Evolutionary conservation across 306 rosid species (phyloP).

Genomic region (Corylus heterophylla): DNA sequence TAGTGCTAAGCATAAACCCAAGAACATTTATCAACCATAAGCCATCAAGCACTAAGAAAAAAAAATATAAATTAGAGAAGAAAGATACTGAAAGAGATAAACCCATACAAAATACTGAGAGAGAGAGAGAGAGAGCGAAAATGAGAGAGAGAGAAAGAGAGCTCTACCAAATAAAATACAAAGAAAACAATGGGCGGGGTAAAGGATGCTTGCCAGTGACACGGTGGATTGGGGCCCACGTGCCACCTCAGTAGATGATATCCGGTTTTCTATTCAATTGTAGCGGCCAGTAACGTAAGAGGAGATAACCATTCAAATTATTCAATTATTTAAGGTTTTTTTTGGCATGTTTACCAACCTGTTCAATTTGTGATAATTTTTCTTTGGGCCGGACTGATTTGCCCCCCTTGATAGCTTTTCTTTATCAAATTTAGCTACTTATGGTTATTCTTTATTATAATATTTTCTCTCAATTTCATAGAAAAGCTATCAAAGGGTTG

Average conservation of each 20-base stretch:
- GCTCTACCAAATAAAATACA: neutral
- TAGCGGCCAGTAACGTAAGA: no score
- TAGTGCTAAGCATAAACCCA: neutral
- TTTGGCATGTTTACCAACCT: no score
- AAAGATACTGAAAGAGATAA: neutral
- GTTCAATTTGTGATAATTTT: no score
- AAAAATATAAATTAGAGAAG: neutral
- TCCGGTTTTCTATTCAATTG: no score
- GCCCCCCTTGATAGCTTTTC: no score
- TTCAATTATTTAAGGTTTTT: no score
- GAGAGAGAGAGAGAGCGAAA: conserved; percentile 1
- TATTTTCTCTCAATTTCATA: no score
- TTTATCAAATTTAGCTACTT: no score
- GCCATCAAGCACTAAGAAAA: neutral
- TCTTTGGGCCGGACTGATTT: no score
- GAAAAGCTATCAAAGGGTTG: no score
- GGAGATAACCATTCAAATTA: no score
- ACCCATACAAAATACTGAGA: neutral
- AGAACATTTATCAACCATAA: neutral
- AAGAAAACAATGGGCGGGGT: conserved; percentile 27
- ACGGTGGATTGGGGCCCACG: conserved; percentile 26
- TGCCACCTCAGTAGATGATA: neutral
- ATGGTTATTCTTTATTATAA: no score
- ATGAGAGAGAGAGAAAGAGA: neutral
- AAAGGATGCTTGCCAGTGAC: conserved; percentile 17